A percentile compares a stretch with the other conserved stretches of the same genome.
Evolutionary conservation across 148 eudicot genomes (phyloP).

Genomic region (Chenopodium suecicum): DNA sequence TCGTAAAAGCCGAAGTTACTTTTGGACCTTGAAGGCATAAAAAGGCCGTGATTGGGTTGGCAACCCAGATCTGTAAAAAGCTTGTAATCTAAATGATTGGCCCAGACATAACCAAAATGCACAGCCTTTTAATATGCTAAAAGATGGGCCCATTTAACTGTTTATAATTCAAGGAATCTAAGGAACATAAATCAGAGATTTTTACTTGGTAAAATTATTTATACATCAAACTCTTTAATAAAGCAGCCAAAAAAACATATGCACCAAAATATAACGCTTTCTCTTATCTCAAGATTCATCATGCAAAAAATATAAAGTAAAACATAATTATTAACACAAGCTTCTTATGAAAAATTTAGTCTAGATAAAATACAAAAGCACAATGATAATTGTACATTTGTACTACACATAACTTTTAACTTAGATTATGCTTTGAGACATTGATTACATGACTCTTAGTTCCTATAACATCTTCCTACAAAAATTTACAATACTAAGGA

Average conservation of each 20-base stretch:
- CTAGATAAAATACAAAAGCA: background rate
- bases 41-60: background rate
- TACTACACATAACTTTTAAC: background rate
- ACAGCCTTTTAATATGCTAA: background rate
- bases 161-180: background rate
- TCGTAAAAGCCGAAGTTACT: background rate
- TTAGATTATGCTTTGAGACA: background rate
- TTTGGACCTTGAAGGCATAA: conserved; percentile 6
- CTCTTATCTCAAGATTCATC: conserved; percentile 7
- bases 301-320: conserved; percentile 1
- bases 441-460: background rate
- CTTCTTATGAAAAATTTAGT: background rate
- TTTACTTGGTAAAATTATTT: background rate
- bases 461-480: conserved; percentile 2
- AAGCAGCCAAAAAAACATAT: background rate
- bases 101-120: background rate
- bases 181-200: no score
- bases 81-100: background rate
- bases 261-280: background rate
- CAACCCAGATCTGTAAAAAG: conserved; percentile 5
- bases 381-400: background rate
- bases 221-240: background rate
- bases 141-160: conserved; percentile 4
- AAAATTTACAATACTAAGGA: conserved; percentile 20
- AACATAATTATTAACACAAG: conserved; percentile 9